phyloP scores from a whole-genome alignment of 768 basidiomycete genomes.

The Pisolithus microcarpus region DNA sequence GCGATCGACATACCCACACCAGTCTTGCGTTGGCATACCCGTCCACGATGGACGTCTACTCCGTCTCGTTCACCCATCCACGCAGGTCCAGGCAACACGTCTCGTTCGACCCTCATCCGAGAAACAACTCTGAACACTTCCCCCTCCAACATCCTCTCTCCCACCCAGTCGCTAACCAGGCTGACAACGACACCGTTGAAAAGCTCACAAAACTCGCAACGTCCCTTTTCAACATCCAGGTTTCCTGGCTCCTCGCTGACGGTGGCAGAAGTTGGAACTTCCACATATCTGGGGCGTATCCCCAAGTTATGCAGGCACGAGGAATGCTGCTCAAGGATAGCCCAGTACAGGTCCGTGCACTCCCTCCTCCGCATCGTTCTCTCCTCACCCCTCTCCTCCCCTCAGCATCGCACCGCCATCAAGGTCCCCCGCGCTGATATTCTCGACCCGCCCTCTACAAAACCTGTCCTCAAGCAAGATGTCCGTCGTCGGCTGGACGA shows the following conservation, averaged over 20 bases:
- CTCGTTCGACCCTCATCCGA: constrained; percentile 47
- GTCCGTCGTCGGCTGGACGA: constrained; percentile 86
- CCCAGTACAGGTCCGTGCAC: constrained; percentile 62
- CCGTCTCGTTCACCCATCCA: constrained; percentile 89
- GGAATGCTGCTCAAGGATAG: constrained; percentile 86
- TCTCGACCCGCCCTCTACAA: constrained; percentile 74
- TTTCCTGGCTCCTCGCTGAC: constrained; percentile 70
- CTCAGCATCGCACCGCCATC: constrained; percentile 76
- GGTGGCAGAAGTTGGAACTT: constrained; percentile 75
- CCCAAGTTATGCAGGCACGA: constrained; percentile 85
- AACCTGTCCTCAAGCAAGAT: constrained; percentile 74
- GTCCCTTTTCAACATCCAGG: constrained; percentile 74
- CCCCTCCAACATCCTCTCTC: constrained; percentile 34
- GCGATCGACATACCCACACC: constrained; percentile 4
- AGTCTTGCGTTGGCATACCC: constrained; percentile 5
- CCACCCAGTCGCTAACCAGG: constrained; percentile 27
- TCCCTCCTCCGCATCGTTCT: constrained; percentile 5
- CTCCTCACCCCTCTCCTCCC: constrained; percentile 8
- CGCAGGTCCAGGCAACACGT: constrained; percentile 65
- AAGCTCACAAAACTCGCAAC: constrained; percentile 76
- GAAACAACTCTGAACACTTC: constrained; percentile 19
- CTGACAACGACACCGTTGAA: constrained; percentile 68
- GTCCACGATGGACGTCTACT: constrained; percentile 81
- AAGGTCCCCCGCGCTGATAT: constrained; percentile 91
- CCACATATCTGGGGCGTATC: constrained; percentile 84